phyloP scores from a whole-genome alignment of 2,329 filamentous ascomycete genomes.

The Alternaria conjuncta region DNA sequence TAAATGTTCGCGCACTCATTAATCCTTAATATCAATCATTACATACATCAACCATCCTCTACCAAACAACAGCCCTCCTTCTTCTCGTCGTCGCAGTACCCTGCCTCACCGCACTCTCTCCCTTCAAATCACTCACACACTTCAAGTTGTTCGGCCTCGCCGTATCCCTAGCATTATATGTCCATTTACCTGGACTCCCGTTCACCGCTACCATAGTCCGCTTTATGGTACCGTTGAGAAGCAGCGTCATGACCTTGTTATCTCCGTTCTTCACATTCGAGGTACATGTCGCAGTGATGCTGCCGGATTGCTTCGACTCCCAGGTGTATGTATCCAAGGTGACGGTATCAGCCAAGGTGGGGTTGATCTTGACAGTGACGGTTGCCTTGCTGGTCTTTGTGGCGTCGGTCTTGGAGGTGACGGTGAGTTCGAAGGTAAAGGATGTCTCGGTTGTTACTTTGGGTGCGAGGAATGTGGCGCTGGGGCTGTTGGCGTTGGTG shows the following conservation, averaged over 20 bases:
- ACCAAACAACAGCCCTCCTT: slow-evolving; percentile 9
- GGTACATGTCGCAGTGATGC: slow-evolving; percentile 40
- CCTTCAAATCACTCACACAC: slow-evolving; percentile 33
- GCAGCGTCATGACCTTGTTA: slow-evolving; percentile 37
- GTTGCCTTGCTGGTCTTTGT: slow-evolving; percentile 30
- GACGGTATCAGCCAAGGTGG: slow-evolving; percentile 35
- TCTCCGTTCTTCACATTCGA: slow-evolving; percentile 45
- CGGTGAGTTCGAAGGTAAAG: slow-evolving; percentile 38
- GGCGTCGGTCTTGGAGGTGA: slow-evolving; percentile 34
- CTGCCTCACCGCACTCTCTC: slow-evolving; percentile 28
- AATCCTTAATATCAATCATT: neutral
- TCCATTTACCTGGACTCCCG: slow-evolving; percentile 36
- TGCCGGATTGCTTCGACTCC: slow-evolving; percentile 37
- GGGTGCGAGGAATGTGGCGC: slow-evolving; percentile 32
- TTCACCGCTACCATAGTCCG: slow-evolving; percentile 28
- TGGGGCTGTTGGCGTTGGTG: slow-evolving; percentile 26
- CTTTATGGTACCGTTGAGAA: slow-evolving; percentile 31
- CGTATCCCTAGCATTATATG: slow-evolving; percentile 29
- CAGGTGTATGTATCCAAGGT: slow-evolving; percentile 44
- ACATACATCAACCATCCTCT: neutral
- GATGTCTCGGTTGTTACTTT: slow-evolving; percentile 25
- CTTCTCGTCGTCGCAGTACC: slow-evolving; percentile 29
- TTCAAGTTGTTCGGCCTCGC: slow-evolving; percentile 39
- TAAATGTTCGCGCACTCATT: neutral
- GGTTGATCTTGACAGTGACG: slow-evolving; percentile 38